Conservation (phyloP, 805 yeast species). For the Cyberlindnera nakhonratchasimensis region DNA sequence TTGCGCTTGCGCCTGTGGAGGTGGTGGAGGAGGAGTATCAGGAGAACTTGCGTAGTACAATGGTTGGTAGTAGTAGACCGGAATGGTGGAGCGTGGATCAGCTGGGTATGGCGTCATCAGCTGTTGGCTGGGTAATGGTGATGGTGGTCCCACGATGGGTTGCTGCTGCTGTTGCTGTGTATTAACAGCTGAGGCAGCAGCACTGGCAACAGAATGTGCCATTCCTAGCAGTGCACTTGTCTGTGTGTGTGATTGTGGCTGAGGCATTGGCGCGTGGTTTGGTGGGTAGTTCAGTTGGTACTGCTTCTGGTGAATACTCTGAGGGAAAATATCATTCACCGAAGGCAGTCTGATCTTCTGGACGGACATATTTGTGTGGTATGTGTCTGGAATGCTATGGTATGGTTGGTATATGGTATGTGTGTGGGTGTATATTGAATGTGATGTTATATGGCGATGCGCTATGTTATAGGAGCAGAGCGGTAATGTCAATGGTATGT, state of each 20-base stretch:
- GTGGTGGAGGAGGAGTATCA: constrained; percentile 7
- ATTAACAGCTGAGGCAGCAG: not conserved
- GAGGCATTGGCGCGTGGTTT: constrained; percentile 4
- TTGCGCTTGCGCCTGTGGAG: no score
- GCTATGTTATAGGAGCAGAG: no score
- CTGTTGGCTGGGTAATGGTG: not conserved
- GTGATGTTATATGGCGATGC: no score
- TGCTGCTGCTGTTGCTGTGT: not conserved
- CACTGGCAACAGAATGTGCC: not conserved
- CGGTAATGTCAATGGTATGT: not conserved
- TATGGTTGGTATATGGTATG: not conserved
- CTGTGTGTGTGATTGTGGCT: constrained; percentile 3
- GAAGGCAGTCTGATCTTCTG: constrained; percentile 27
- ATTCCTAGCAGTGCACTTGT: not conserved
- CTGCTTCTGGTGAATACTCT: constrained; percentile 2
- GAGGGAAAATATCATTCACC: constrained; percentile 27
- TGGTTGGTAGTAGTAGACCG: constrained; percentile 12
- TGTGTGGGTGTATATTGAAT: not conserved
- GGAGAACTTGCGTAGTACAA: constrained; percentile 9
- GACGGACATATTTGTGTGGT: constrained; percentile 5
- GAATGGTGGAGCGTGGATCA: constrained; percentile 4
- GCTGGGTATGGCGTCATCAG: not conserved
- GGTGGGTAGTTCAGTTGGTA: constrained; percentile 6
- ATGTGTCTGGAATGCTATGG: not conserved
- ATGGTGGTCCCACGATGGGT: not conserved